Percentiles rank a stretch among this genome's conserved stretches.
Evolutionary conservation across 1,284 basidiomycete genomes (phyloP).

Genomic region (Ustilago trichophora): DNA sequence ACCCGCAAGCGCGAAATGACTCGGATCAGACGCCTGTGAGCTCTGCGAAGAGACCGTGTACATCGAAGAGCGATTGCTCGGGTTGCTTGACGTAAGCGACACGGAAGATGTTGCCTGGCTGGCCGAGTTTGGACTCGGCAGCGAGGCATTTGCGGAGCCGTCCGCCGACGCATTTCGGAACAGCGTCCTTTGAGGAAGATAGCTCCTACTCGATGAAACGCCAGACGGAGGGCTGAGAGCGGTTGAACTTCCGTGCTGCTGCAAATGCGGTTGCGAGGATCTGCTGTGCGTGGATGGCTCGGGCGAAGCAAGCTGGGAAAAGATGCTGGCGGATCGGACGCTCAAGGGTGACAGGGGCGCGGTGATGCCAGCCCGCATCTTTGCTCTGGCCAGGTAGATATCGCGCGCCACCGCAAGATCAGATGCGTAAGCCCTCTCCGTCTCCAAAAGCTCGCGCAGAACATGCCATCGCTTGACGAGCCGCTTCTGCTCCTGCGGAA

Average conservation of each 20-base stretch:
- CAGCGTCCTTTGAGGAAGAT: constrained; percentile 18
- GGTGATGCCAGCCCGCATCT: constrained; percentile 55
- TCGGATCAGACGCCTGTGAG: constrained; percentile 50
- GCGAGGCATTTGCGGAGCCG: constrained; percentile 7
- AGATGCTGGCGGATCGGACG: constrained; percentile 28
- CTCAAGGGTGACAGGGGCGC: constrained; percentile 36
- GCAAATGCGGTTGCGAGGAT: constrained; percentile 25
- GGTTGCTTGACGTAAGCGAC: constrained; percentile 44
- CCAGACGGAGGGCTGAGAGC: constrained; percentile 5
- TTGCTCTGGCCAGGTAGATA: constrained; percentile 72
- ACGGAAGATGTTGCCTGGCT: constrained; percentile 22
- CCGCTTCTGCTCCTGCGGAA: constrained; percentile 50
- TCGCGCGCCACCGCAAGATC: constrained; percentile 86
- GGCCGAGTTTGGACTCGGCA: constrained; percentile 13
- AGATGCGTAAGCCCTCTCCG: constrained; percentile 85
- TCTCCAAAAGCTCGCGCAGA: constrained; percentile 74
- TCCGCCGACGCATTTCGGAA: constrained; percentile 44
- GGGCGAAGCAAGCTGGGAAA: constrained; percentile 36
- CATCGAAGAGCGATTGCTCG: constrained; percentile 60
- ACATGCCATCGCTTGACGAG: constrained; percentile 81
- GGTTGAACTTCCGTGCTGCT: constrained; percentile 19
- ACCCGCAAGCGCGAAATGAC: constrained; percentile 20
- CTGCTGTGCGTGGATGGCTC: constrained; percentile 17
- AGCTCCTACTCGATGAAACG: background rate
- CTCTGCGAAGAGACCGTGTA: constrained; percentile 59